A percentile compares a stretch with the other conserved stretches of the same genome.
These are phyloP conservation scores for Asterophora lycoperdoides DNA, from an alignment of 768 basidiomycete genomes.

Conservation along the genomic window DNA sequence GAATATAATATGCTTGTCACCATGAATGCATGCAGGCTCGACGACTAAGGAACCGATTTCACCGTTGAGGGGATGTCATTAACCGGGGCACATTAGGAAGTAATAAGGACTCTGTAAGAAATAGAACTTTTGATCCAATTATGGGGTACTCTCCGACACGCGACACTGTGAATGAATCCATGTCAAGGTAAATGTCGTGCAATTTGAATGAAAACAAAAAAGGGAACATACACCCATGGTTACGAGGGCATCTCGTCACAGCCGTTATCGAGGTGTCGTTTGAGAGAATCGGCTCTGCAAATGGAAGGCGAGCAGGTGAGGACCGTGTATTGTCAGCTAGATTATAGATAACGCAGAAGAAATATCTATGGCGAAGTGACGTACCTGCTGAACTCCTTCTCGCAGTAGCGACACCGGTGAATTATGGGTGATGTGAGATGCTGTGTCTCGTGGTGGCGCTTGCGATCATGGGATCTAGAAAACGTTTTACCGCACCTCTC, in stretches of 20 bases:
- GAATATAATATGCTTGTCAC: constrained; percentile 8
- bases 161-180: constrained; percentile 11
- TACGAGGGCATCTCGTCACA: constrained; percentile 26
- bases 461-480: constrained; percentile 76
- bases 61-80: constrained; percentile 6
- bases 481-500: constrained; percentile 76
- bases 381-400: constrained; percentile 73
- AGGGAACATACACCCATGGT: not conserved
- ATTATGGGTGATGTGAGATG: constrained; percentile 60
- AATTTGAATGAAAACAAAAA: constrained; percentile 1
- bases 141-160: not conserved
- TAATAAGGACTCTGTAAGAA: constrained; percentile 9
- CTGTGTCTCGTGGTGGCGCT: constrained; percentile 77
- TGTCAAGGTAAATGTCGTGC: constrained; percentile 3
- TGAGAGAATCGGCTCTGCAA: constrained; percentile 48
- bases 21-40: constrained; percentile 10
- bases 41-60: constrained; percentile 3
- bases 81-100: constrained; percentile 10
- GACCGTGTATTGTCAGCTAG: constrained; percentile 9
- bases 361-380: constrained; percentile 11
- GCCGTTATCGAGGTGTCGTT: constrained; percentile 79
- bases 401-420: constrained; percentile 69
- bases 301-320: constrained; percentile 8
- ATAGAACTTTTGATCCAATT: constrained; percentile 19
- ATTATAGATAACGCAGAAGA: constrained; percentile 2